Evolutionary conservation across 2,329 filamentous ascomycete genomes (phyloP).

Genomic region (Microcyclospora tardicrescens): DNA sequence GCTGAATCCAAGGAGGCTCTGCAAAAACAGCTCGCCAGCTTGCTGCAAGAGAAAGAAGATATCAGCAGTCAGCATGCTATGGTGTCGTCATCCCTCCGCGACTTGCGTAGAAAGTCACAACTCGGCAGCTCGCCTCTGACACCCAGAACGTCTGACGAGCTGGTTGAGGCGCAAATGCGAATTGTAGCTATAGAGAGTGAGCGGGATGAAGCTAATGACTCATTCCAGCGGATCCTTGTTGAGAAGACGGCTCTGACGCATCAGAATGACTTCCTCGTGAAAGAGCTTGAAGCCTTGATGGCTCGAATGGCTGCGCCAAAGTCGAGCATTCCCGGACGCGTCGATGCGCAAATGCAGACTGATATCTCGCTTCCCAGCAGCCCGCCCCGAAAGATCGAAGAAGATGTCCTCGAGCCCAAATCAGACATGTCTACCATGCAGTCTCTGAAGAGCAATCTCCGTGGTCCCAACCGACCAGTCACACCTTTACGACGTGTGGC

Average conservation of each 20-base stretch:
- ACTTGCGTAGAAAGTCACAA: too few relatives aligned
- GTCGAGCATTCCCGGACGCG: constrained; percentile 9
- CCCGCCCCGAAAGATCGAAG: neutral
- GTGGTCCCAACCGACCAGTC: neutral
- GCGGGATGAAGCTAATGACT: constrained; percentile 8
- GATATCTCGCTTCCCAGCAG: neutral
- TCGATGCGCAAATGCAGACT: constrained; percentile 1
- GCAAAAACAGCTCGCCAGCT: constrained; percentile 7
- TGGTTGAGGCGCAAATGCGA: constrained; percentile 10
- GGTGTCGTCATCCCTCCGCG: too few relatives aligned
- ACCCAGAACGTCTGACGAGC: neutral
- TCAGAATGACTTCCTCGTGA: constrained; percentile 18
- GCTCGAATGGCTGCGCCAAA: constrained; percentile 7
- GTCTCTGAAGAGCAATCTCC: constrained; percentile 1
- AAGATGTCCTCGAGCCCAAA: neutral
- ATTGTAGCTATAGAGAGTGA: constrained; percentile 6
- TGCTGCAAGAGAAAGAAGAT: neutral
- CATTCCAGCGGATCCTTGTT: constrained; percentile 11
- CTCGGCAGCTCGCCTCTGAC: too few relatives aligned
- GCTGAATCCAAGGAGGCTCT: constrained; percentile 7
- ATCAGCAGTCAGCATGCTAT: too few relatives aligned
- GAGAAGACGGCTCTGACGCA: constrained; percentile 17
- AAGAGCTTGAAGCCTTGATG: constrained; percentile 16
- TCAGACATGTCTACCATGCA: neutral
- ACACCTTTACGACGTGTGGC: neutral